These are phyloP conservation scores for Saturnispora besseyi DNA, from an alignment of 805 yeast genomes.

Conservation along the genomic window DNA sequence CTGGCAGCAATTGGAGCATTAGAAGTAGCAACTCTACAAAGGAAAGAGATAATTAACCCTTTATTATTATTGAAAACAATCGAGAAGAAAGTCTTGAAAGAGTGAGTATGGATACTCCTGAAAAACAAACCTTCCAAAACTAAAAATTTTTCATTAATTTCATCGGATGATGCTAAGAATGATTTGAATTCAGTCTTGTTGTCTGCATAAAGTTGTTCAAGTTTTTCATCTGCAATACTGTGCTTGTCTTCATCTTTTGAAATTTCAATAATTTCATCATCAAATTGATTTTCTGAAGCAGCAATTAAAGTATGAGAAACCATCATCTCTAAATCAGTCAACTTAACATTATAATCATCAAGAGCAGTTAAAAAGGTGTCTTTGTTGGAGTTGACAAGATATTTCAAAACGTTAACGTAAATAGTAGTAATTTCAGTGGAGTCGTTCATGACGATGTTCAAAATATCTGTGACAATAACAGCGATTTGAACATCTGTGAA, in stretches of 20 bases:
- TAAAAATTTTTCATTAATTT: constrained; percentile 33
- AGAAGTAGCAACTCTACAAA: constrained; percentile 47
- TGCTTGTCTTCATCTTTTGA: constrained; percentile 18
- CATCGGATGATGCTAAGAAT: constrained; percentile 27
- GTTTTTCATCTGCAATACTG: constrained; percentile 14
- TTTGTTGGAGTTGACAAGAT: constrained; percentile 31
- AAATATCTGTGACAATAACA: constrained; percentile 17
- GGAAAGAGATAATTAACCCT: constrained; percentile 41
- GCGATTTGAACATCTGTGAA: constrained; percentile 18
- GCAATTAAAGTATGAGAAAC: constrained; percentile 52
- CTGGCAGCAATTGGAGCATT: constrained; percentile 52
- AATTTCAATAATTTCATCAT: constrained; percentile 26
- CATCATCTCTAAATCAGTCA: constrained; percentile 51
- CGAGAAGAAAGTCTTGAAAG: constrained; percentile 15
- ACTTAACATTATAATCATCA: constrained; percentile 25
- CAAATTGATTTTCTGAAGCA: constrained; percentile 8
- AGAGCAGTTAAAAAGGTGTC: constrained; percentile 33
- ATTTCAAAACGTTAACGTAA: constrained; percentile 28
- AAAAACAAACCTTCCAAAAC: constrained; percentile 35
- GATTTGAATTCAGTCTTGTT: constrained; percentile 21
- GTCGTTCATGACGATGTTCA: constrained; percentile 14
- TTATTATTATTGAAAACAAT: constrained; percentile 14
- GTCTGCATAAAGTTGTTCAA: constrained; percentile 10
- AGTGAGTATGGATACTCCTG: constrained; percentile 29
- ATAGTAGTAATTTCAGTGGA: constrained; percentile 16